phyloP scores from a whole-genome alignment of 495 filamentous ascomycete species.

The Penicillium salamii region DNA sequence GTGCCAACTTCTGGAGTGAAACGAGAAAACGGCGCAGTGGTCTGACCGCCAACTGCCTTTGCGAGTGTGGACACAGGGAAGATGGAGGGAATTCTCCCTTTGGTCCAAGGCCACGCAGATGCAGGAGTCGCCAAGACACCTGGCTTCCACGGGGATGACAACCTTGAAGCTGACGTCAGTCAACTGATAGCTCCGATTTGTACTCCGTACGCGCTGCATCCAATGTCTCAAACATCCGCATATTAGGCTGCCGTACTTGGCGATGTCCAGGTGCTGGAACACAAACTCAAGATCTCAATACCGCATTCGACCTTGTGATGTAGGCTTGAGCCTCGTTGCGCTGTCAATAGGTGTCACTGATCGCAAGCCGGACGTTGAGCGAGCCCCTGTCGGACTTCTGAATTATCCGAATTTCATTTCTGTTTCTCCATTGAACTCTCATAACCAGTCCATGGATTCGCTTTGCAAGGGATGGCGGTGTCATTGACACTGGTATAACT shows the following conservation, averaged over 20 bases:
- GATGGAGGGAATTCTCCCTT: background rate
- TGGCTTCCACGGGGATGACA: background rate
- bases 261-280: background rate
- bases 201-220: no score
- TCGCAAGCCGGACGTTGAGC: no score
- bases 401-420: background rate
- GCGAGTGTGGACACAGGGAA: background rate
- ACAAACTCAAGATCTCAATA: no score
- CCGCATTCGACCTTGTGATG: no score
- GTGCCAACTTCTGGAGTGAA: background rate
- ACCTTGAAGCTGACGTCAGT: slow-evolving; percentile 7
- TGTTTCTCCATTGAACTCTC: no score
- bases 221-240: slow-evolving; percentile 11
- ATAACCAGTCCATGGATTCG: no score
- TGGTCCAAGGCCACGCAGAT: background rate
- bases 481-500: background rate
- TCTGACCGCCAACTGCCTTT: no score
- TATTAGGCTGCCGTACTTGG: background rate
- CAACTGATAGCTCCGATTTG: slow-evolving; percentile 1
- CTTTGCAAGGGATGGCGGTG: slow-evolving; percentile 18
- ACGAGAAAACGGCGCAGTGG: no score
- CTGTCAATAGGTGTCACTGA: no score
- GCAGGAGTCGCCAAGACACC: background rate
- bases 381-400: background rate
- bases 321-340: no score